Conservation (phyloP, 371 early-diverging fungal species). For the Conidiobolus incongruus region DNA sequence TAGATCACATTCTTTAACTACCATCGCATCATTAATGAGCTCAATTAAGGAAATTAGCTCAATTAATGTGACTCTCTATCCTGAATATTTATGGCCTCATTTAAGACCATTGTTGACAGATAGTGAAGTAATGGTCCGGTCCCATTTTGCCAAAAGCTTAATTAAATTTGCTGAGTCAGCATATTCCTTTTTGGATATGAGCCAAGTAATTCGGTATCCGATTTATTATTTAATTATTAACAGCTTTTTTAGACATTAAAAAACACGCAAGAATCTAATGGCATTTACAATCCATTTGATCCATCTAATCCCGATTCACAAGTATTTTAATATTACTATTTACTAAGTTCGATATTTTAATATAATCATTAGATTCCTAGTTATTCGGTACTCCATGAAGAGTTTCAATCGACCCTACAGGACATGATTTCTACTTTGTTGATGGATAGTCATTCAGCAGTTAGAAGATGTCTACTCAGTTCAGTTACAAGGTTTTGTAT, state of each 20-base stretch:
- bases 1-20: neutral
- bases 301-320: neutral
- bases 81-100: constrained; percentile 67
- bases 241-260: neutral
- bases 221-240: too few species aligned
- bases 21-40: constrained; percentile 20
- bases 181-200: constrained; percentile 41
- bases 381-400: constrained; percentile 7
- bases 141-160: constrained; percentile 60
- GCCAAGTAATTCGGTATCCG: constrained; percentile 14
- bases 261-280: neutral
- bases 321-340: too few species aligned
- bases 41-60: constrained; percentile 52
- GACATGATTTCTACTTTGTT: constrained; percentile 42
- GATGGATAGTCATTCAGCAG: constrained; percentile 39
- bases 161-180: constrained; percentile 59
- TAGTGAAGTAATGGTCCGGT: constrained; percentile 49
- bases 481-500: constrained; percentile 58
- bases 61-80: constrained; percentile 66
- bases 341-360: too few species aligned
- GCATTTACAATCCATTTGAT: neutral
- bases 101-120: constrained; percentile 43
- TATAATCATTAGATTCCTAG: neutral
- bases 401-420: constrained; percentile 45
- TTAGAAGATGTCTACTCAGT: constrained; percentile 49